Evolutionary conservation across 2,329 filamentous ascomycete genomes (phyloP).

Genomic region (Pestalotiopsis sp.): DNA sequence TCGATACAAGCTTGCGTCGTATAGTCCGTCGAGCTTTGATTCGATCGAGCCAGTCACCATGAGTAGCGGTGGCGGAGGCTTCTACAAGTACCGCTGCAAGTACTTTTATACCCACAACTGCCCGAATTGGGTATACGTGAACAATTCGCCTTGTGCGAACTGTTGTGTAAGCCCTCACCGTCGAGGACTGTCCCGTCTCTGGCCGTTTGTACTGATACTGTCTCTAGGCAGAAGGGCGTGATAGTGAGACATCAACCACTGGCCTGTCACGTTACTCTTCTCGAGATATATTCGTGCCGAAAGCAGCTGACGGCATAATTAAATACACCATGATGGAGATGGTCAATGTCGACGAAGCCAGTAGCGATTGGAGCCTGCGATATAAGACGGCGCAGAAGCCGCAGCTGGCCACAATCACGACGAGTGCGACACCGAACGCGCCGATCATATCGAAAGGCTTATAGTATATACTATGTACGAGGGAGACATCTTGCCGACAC

Average conservation of each 20-base stretch:
- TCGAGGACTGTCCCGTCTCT: background rate
- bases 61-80: conserved; percentile 42
- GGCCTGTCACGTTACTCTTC: conserved; percentile 32
- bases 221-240: conserved; percentile 51
- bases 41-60: conserved; percentile 23
- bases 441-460: conserved; percentile 4
- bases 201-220: background rate
- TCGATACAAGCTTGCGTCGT: too few relatives aligned
- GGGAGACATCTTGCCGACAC: background rate
- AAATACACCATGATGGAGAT: conserved; percentile 52
- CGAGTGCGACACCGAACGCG: conserved; percentile 13
- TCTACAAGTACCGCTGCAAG: conserved; percentile 59
- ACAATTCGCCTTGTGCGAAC: conserved; percentile 49
- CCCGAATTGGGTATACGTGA: conserved; percentile 57
- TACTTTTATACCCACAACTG: conserved; percentile 56
- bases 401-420: conserved; percentile 22
- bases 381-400: conserved; percentile 31
- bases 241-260: conserved; percentile 37
- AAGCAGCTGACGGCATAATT: conserved; percentile 46
- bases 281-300: conserved; percentile 48
- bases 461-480: background rate
- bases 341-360: conserved; percentile 37
- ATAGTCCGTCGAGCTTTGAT: background rate
- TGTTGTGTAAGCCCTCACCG: conserved; percentile 46
- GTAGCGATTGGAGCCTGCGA: conserved; percentile 41